phyloP scores from a whole-genome alignment of 2,329 filamentous ascomycete species.

The Sarocladium kiliense region DNA sequence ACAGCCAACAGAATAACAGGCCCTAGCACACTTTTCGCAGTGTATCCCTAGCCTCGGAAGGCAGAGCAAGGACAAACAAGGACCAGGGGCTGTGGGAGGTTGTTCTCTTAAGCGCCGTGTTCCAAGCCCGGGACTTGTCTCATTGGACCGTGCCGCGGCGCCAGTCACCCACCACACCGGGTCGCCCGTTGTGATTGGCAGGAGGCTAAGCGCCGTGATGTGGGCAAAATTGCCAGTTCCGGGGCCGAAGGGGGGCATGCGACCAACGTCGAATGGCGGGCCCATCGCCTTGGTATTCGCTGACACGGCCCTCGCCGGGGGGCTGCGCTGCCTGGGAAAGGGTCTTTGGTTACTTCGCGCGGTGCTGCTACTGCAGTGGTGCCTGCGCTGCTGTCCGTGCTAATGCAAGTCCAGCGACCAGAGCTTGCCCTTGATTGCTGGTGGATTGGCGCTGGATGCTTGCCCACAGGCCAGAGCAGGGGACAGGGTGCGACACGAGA shows the following conservation, averaged over 20 bases:
- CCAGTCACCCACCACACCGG: slow-evolving; percentile 26
- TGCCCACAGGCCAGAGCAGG: background rate
- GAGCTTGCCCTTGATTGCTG: background rate
- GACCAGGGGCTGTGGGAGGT: slow-evolving; percentile 8
- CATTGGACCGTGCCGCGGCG: slow-evolving; percentile 23
- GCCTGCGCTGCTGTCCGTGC: background rate
- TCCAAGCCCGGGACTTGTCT: slow-evolving; percentile 13
- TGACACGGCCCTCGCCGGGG: background rate
- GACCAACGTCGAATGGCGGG: background rate
- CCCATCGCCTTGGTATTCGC: background rate
- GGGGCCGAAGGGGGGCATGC: background rate
- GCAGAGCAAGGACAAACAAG: slow-evolving; percentile 4
- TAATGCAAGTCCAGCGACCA: slow-evolving; percentile 1
- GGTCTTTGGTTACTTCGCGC: slow-evolving; percentile 7
- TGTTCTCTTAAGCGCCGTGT: slow-evolving; percentile 27
- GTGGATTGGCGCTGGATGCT: background rate
- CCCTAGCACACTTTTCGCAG: background rate
- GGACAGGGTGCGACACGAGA: background rate
- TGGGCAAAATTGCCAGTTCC: slow-evolving; percentile 7
- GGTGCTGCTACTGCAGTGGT: slow-evolving; percentile 1
- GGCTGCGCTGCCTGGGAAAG: background rate
- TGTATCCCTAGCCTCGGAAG: background rate
- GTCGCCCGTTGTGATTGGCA: slow-evolving; percentile 25
- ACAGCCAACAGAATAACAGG: background rate
- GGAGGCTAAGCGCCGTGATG: slow-evolving; percentile 13